Evolutionary conservation across 208 protist species (phyloP), one percentile per base, ranked within the genome.

Genomic region (Angomonas deanei): DNA sequence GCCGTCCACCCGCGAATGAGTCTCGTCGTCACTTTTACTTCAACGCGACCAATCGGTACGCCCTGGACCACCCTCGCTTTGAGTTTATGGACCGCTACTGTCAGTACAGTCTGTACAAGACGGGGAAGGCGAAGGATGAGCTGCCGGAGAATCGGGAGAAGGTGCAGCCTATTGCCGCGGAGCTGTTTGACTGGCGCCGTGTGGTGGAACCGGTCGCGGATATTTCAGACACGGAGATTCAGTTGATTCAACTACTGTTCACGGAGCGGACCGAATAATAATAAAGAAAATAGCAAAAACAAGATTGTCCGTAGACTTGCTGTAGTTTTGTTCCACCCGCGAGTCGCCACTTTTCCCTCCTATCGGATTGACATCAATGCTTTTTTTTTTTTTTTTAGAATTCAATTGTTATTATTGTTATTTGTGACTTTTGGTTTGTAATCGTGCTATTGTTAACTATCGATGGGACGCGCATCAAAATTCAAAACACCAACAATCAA

Each of bases 61-160:
- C 69, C 33, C 66, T 39, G 1, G 67, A 68, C 2, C 86, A 90
- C 71, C 86, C 86, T 0, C 80, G 80, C 60, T 82, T 79, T 32
- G 86, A 93, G 69, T 93, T 93, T 17, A 33, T 90, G 0, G 86
- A 93, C 31, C 76, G 86, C 6, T 93, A 90, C 61, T 93, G 86
- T 52, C 82, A 93, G 78, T 93, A 93, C 69, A 74, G 59, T 17
- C 57, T 93, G 26, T 93, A 84, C 70, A 93, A 90, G 71, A 84
- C 80, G 0, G 86, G 86, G 1, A 57, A 64, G 0, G 60, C 58
- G n/a, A 47, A 67, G 52, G 86, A 90, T 19, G 82, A 92, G 70
- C 47, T 46, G 19, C 50, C 69, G 0, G 38, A 53, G 17, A 32
- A 39, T 17, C 5, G 61, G 50, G 55, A 74, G 26, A 53, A 53